phyloP scores from a whole-genome alignment of 768 basidiomycete genomes.

The Kwoniella botswanensis region DNA sequence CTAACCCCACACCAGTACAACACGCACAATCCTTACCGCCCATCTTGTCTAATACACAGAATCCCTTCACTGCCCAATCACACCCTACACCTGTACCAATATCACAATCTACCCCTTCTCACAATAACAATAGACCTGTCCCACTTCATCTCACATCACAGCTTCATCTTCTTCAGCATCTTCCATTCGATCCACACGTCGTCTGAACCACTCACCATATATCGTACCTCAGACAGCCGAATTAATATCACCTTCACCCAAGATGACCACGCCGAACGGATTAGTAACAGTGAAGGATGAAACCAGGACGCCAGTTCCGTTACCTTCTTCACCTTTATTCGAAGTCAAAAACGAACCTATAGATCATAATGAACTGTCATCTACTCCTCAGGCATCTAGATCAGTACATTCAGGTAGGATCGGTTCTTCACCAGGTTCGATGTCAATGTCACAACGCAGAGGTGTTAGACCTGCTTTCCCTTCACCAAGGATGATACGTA shows the following conservation, averaged over 20 bases:
- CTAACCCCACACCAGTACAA: not conserved
- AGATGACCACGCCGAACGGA: conserved; percentile 9
- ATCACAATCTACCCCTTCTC: not conserved
- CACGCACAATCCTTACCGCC: not conserved
- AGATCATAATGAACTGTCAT: not conserved
- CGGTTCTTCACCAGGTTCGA: conserved; percentile 17
- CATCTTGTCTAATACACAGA: not conserved
- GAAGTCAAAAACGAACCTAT: not conserved
- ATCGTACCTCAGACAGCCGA: conserved; percentile 14
- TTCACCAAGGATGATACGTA: conserved; percentile 2
- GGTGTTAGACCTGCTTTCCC: conserved; percentile 19
- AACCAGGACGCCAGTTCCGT: conserved; percentile 6
- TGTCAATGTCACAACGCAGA: conserved; percentile 27
- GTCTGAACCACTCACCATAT: conserved; percentile 20
- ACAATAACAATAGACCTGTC: conserved; percentile 17
- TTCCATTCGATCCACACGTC: conserved; percentile 8
- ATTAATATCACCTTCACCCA: conserved; percentile 8
- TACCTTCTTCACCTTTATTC: not conserved
- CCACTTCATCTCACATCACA: conserved; percentile 13
- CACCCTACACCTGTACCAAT: not conserved
- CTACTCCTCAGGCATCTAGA: conserved; percentile 1
- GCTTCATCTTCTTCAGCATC: conserved; percentile 9
- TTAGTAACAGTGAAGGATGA: conserved; percentile 18
- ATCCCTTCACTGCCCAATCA: not conserved
- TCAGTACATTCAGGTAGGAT: conserved; percentile 5